A percentile compares a stretch with the other conserved stretches of the same genome.
These are phyloP conservation scores for Umbilicus rupestris DNA, from an alignment of 164 flowering plant species.

Conservation along the genomic window DNA sequence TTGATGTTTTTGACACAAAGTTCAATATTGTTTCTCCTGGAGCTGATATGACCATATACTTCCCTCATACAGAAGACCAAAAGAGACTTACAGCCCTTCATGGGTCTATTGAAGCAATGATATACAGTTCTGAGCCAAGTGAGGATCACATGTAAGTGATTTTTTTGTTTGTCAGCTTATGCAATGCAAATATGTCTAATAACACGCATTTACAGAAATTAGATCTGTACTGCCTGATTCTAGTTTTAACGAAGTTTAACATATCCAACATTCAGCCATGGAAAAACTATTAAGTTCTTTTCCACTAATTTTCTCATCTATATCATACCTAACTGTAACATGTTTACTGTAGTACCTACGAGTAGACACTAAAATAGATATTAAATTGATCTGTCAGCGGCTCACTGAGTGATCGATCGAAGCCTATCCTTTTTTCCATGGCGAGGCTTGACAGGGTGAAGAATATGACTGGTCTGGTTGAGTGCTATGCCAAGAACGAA, in stretches of 20 bases:
- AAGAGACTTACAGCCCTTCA: slow-evolving; percentile 79
- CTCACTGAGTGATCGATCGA: slow-evolving; percentile 55
- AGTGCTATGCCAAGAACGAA: slow-evolving; percentile 20
- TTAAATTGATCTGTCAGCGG: slow-evolving; percentile 54
- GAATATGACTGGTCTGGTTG: slow-evolving; percentile 19
- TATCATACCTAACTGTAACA: no score
- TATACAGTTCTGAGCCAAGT: slow-evolving; percentile 68
- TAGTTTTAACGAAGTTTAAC: neutral
- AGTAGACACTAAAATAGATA: neutral
- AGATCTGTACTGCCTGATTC: neutral
- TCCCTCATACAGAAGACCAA: slow-evolving; percentile 54
- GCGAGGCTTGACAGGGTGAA: slow-evolving; percentile 23
- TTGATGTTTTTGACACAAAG: slow-evolving; percentile 97
- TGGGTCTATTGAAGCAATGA: slow-evolving; percentile 54
- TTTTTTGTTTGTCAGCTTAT: neutral
- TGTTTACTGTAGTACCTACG: neutral
- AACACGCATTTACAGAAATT: no score
- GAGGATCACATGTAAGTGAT: slow-evolving; percentile 65
- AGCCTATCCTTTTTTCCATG: slow-evolving; percentile 31
- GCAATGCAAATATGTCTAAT: neutral
- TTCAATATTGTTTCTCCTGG: slow-evolving; percentile 98
- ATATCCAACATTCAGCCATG: neutral
- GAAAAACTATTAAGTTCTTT: neutral
- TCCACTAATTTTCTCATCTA: no score
- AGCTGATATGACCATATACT: slow-evolving; percentile 81